Percentiles rank a stretch among this genome's conserved stretches.
phyloP scores from a whole-genome alignment of 1,284 basidiomycete species.

The Boletellus deceptivus region DNA sequence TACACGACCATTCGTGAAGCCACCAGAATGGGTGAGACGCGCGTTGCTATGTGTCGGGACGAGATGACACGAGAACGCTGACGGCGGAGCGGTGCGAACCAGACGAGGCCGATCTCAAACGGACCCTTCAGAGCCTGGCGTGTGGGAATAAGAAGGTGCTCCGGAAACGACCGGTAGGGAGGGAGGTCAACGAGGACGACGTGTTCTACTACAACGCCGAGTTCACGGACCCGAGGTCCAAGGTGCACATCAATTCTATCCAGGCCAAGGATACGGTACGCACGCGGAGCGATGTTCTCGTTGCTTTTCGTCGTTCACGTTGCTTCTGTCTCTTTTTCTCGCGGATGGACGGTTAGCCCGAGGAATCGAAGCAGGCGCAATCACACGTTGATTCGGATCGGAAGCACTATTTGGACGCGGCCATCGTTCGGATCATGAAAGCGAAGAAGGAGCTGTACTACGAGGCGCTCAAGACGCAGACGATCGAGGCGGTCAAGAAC shows the following conservation, averaged over 20 bases:
- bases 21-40: conserved; percentile 71
- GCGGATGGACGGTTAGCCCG: conserved; percentile 48
- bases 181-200: conserved; percentile 79
- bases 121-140: conserved; percentile 90
- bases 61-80: background rate
- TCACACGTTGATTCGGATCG: conserved; percentile 85
- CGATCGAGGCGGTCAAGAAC: conserved; percentile 76
- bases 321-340: too few species aligned
- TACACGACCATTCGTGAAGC: conserved; percentile 70
- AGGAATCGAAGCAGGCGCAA: conserved; percentile 85
- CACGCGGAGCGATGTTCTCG: background rate
- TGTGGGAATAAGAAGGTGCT: conserved; percentile 90
- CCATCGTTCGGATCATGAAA: conserved; percentile 96
- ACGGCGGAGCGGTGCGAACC: background rate
- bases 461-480: conserved; percentile 76
- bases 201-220: conserved; percentile 75
- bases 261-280: conserved; percentile 70
- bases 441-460: conserved; percentile 77
- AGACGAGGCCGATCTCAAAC: conserved; percentile 76
- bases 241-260: conserved; percentile 94
- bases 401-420: conserved; percentile 84
- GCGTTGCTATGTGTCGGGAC: too few species aligned
- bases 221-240: conserved; percentile 78
- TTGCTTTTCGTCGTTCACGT: background rate
- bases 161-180: conserved; percentile 75